Conservation (phyloP, 768 basidiomycete species). For the Hericium alpestre region DNA sequence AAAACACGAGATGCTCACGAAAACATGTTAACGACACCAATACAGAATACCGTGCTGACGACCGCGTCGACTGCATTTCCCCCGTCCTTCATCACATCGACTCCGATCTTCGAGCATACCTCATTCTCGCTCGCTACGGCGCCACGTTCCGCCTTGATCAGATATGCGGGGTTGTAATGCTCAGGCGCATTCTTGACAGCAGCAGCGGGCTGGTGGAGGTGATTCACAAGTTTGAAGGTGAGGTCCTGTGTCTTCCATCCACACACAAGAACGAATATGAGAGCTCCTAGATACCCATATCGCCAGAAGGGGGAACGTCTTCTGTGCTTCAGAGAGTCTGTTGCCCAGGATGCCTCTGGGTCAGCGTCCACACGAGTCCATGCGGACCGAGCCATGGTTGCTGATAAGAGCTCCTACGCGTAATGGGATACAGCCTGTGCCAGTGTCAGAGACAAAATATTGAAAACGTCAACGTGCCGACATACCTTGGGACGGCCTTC, state of each 20-base stretch:
- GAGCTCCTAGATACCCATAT: no score
- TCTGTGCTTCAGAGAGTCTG: no score
- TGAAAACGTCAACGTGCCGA: no score
- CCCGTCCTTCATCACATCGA: conserved; percentile 63
- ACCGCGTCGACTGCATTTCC: conserved; percentile 90
- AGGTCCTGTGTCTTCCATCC: no score
- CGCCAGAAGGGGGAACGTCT: no score
- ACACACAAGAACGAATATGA: no score
- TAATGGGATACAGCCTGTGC: background rate
- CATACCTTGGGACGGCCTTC: no score
- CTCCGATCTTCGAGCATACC: conserved; percentile 77
- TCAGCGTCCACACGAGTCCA: background rate
- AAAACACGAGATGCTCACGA: conserved; percentile 39
- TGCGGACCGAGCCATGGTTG: background rate
- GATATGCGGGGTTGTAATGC: conserved; percentile 42
- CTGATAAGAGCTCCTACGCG: background rate
- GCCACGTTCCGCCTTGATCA: conserved; percentile 56
- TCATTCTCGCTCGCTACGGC: conserved; percentile 88
- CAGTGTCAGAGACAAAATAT: background rate
- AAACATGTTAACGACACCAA: conserved; percentile 83
- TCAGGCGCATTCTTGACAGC: background rate
- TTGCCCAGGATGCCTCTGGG: background rate
- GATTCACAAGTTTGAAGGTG: no score
- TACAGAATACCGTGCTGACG: conserved; percentile 69
- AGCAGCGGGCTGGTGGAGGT: background rate